Evolutionary conservation across 202 grass and related monocot genomes (phyloP), one percentile per base, ranked within the genome.

Genomic region (Schoenoplectus tabernaemontani): DNA sequence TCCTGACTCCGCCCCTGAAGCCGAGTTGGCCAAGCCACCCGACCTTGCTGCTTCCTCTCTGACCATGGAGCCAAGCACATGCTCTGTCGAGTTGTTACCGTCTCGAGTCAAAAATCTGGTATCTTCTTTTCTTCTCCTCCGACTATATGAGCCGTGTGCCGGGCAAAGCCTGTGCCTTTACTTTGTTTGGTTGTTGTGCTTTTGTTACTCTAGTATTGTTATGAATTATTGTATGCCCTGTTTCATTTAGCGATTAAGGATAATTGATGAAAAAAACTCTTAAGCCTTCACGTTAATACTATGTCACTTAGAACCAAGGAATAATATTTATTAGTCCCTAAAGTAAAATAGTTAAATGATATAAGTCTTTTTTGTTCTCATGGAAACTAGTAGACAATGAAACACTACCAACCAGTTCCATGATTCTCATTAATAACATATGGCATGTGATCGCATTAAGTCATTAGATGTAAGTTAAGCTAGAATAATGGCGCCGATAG

Each of bases 291-390:
- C n/a, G 33, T 41, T 82, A 41, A 13, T 4, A 41, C 16, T 56
- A 70, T 11, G 5, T 37, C 42, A 82, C 48, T 26, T 26, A 53
- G 70, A 75, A 53, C 46, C 10, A 75, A 72, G 9, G 30, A 2
- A 15, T 19, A 36, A 28, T n/a, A 56, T 9, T 54, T 19, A 13
- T 7, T 23, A 22, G 3, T 33, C 15, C 30, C 47, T 7, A 53
- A 33, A n/a, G n/a, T 33, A 34, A 75, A 75, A 34, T 47, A 75
- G 47, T 75, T 54, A 75, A 44, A 75, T 17, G 46, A 36, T 75
- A 19, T 16, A n/a, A 53, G 15, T 34, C 44, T 9, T 17, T 5
- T 20, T 36, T 6, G 47, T 54, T 15, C 7, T 26, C 54, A 16
- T 75, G 3, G 17, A 4, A n/a, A n/a, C n/a, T n/a, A n/a, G n/a